Percentiles rank a stretch among this genome's conserved stretches.
Evolutionary conservation across 2,329 filamentous ascomycete species (phyloP).

Genomic region (Thelonectria rubi): DNA sequence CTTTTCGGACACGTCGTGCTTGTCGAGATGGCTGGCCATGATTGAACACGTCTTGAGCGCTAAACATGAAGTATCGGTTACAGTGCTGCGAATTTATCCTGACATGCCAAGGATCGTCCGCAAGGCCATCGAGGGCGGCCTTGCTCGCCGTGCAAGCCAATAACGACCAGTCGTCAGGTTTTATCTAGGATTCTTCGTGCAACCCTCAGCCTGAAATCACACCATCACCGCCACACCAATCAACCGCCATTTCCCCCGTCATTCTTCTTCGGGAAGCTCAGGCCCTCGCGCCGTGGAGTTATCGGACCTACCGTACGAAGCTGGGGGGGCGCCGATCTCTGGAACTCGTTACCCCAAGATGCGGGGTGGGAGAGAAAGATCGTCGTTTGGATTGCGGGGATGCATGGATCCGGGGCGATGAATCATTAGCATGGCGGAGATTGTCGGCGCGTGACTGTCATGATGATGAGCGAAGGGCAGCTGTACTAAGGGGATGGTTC

Average conservation of each 20-base stretch:
- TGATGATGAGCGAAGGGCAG: too few relatives aligned
- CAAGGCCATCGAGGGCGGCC: background rate
- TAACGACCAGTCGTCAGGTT: background rate
- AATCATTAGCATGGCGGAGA: constrained; percentile 19
- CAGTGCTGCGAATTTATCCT: background rate
- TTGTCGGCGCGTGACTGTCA: too few relatives aligned
- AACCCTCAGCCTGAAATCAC: background rate
- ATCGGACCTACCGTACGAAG: background rate
- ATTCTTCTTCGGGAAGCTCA: too few relatives aligned
- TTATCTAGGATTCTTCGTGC: background rate
- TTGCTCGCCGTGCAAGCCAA: too few relatives aligned
- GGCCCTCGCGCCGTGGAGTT: background rate
- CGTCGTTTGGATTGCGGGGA: constrained; percentile 2
- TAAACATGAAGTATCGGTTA: too few relatives aligned
- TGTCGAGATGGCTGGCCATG: constrained; percentile 16
- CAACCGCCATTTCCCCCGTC: background rate
- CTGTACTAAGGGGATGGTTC: too few relatives aligned
- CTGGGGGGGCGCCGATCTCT: background rate
- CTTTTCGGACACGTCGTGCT: constrained; percentile 6
- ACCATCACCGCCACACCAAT: background rate
- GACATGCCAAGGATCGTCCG: background rate
- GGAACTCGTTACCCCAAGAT: constrained; percentile 31
- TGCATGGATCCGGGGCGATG: constrained; percentile 11
- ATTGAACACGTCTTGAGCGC: too few relatives aligned
- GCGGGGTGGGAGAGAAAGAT: constrained; percentile 20